A percentile compares a stretch with the other conserved stretches of the same genome.
These are phyloP conservation scores for Williopsis jadinii DNA, from an alignment of 1,139 yeast species.

Conservation along the genomic window DNA sequence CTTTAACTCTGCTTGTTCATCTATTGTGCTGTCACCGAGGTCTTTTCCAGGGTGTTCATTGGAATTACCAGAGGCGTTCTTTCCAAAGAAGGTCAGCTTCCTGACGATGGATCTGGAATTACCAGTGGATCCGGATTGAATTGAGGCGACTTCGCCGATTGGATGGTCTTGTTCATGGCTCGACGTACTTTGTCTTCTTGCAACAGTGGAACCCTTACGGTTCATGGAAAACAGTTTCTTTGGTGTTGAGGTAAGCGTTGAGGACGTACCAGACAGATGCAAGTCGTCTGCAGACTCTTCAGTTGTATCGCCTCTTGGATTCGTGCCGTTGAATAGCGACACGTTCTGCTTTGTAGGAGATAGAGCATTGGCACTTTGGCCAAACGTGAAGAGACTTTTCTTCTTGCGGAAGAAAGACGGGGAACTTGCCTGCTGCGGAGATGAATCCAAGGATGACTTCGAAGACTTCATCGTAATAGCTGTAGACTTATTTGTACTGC, in stretches of 20 bases:
- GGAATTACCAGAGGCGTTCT: conserved; percentile 7
- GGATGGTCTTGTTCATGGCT: conserved; percentile 13
- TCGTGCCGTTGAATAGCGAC: conserved; percentile 7
- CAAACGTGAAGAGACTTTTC: conserved; percentile 15
- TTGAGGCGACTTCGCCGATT: conserved; percentile 7
- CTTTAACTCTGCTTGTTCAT: too few species aligned
- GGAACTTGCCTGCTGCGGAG: conserved; percentile 1
- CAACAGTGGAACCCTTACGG: conserved; percentile 11
- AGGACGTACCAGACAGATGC: conserved; percentile 2
- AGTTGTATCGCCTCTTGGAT: conserved; percentile 8
- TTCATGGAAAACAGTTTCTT: conserved; percentile 16
- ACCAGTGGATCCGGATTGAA: conserved; percentile 10
- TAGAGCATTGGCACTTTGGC: conserved; percentile 10
- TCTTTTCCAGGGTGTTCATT: not conserved
- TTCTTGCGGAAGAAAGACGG: conserved; percentile 17
- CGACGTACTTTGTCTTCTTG: conserved; percentile 17
- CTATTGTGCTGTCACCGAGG: too few species aligned
- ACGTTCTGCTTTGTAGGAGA: conserved; percentile 14
- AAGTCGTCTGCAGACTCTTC: conserved; percentile 16
- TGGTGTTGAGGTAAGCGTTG: conserved; percentile 6
- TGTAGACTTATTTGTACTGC: conserved; percentile 15
- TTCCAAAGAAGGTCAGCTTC: conserved; percentile 17
- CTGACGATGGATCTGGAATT: conserved; percentile 16
- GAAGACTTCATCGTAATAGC: conserved; percentile 11
- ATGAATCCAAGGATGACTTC: conserved; percentile 12